phyloP scores from a whole-genome alignment of 2,329 filamentous ascomycete species.

The Rutstroemia sp. region DNA sequence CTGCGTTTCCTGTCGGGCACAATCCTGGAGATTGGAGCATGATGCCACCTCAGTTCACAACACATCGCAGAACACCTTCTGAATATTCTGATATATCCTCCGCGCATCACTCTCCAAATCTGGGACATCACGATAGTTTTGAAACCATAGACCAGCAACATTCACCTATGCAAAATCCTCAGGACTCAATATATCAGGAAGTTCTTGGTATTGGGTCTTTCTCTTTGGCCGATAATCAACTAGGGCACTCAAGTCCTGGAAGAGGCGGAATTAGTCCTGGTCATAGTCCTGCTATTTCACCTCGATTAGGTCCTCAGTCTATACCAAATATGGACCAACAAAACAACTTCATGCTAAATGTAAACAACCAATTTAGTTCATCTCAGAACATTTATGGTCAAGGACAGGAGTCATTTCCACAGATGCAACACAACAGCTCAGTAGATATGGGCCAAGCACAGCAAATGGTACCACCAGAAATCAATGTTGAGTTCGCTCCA shows the following conservation, averaged over 20 bases:
- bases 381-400: constrained; percentile 44
- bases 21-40: constrained; percentile 50
- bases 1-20: constrained; percentile 43
- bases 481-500: constrained; percentile 89
- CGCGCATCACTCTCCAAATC: constrained; percentile 73
- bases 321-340: constrained; percentile 44
- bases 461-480: constrained; percentile 84
- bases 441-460: constrained; percentile 60
- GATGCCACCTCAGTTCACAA: constrained; percentile 57
- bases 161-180: constrained; percentile 72
- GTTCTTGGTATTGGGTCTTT: constrained; percentile 73
- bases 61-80: constrained; percentile 80
- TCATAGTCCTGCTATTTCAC: constrained; percentile 61
- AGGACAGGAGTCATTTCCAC: constrained; percentile 39
- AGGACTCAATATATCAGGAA: constrained; percentile 71
- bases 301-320: constrained; percentile 50
- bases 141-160: constrained; percentile 63
- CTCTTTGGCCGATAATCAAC: constrained; percentile 61
- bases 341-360: constrained; percentile 37
- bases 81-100: constrained; percentile 90
- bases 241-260: constrained; percentile 50
- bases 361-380: constrained; percentile 39
- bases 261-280: constrained; percentile 70
- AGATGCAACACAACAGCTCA: constrained; percentile 37
- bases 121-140: constrained; percentile 71